A percentile compares a stretch with the other conserved stretches of the same genome.
Conservation (phyloP, 1,284 basidiomycete genomes). For the Cutaneotrichosporon cutaneum region DNA sequence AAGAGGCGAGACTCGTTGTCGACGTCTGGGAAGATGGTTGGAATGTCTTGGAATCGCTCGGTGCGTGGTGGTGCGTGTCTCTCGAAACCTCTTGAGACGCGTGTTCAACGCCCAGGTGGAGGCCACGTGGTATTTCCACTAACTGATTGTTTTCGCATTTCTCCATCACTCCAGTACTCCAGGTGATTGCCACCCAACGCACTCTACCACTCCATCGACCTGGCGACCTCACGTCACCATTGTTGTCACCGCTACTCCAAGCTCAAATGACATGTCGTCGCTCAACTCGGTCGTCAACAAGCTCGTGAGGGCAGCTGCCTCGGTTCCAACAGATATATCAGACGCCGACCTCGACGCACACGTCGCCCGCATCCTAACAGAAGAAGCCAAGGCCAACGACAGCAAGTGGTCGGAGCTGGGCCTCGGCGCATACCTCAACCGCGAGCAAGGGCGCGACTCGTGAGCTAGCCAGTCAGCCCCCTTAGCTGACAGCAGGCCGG, state of each 20-base stretch:
- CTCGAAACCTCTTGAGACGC: conserved; percentile 9
- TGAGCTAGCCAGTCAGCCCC: conserved; percentile 58
- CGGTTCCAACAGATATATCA: conserved; percentile 63
- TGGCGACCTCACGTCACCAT: background rate
- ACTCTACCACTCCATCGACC: too few species aligned
- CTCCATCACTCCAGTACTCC: background rate
- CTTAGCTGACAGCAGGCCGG: conserved; percentile 41
- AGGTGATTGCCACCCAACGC: conserved; percentile 2
- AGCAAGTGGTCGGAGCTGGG: conserved; percentile 56
- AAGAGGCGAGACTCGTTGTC: background rate
- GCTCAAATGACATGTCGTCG: conserved; percentile 39
- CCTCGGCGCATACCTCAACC: conserved; percentile 40
- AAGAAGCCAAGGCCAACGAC: conserved; percentile 86
- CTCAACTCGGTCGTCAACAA: conserved; percentile 80
- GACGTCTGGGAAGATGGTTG: conserved; percentile 1
- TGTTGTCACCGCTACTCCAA: background rate
- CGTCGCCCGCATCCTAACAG: conserved; percentile 80
- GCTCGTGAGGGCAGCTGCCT: conserved; percentile 74
- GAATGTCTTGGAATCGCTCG: conserved; percentile 18
- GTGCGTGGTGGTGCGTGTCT: background rate
- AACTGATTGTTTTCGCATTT: background rate
- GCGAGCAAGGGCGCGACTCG: conserved; percentile 59
- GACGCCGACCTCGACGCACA: conserved; percentile 84
- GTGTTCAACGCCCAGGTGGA: conserved; percentile 11
- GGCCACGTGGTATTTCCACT: conserved; percentile 3